Evolutionary conservation across 148 eudicot genomes (phyloP), one percentile per base, ranked within the genome.

Genomic region (Beta vulgaris): DNA sequence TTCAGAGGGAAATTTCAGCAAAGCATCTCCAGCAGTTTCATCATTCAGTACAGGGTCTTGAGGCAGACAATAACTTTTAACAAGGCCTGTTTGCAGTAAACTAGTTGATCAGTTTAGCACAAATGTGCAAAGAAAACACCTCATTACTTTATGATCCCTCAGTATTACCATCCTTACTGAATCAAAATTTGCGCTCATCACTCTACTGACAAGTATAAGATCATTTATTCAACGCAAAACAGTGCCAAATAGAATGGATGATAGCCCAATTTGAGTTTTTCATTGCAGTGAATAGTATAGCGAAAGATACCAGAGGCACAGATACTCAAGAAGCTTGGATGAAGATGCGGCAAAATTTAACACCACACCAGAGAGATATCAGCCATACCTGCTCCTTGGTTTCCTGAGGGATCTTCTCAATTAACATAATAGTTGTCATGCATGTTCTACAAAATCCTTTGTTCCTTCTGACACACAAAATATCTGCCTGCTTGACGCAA

Each of bases 391-490:
- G 75, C 67, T 86, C 93, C 82, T 81, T 86, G 78, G 76, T 84
- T 67, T 77, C 93, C 81, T 80, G 89, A n/a, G 82, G 86, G 39
- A 82, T 83, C 66, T 90, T 87, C 74, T 94, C 98, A 64, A 94
- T 86, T 82, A 91, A 77, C 95, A 85, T 86, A 51, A 94, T 82
- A 43, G 88, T 90, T 72, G 78, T 79, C 96, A 91, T 88, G 88
- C 98, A 94, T 16, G 86, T 80, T 64, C 78, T 83, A 80, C 98
- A 94, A 73, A 94, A 92, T 61, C 98, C 98, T 84, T 86, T 90
- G 78, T 86, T 89, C 69, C 89, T 91, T 84, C 98, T 87, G 28
- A 91, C 93, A 69, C 87, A 73, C 53, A 86, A 65, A 44, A 79
- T 89, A 79, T 88, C 93, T 71, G 93, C 82, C 71, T 89, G 88